Evolutionary conservation across 495 filamentous ascomycete species (phyloP), one percentile per base, ranked within the genome.

Genomic region (Aspergillus baeticus): DNA sequence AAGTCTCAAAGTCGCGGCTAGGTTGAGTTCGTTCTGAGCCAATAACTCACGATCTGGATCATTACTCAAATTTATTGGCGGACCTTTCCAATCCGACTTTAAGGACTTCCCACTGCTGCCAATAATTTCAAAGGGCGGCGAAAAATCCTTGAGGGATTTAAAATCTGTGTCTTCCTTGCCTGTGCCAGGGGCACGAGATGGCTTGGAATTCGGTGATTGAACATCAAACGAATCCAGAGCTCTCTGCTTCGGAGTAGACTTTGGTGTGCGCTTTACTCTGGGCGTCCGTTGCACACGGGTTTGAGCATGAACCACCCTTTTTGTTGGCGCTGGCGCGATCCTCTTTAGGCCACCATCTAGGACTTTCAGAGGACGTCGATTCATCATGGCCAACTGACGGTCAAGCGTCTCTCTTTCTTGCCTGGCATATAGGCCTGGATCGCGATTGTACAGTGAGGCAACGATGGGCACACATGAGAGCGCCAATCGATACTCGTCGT

Each of bases 121-220:
- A 17, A 95, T 81, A 10, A 86, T 85, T 22, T 79, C 70, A 48
- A 86, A 63, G 10, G 90, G 84, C 38, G 93, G 93, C n/a, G 85
- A 87, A 68, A 79, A 88, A 69, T 98, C 87, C 29, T 80, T 76
- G 21, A 97, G 77, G 34, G 87, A 76, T n/a, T 82, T 77, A 73
- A 90, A 98, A 69, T 96, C 87, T 66, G 86, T 89, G 67, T 96
- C 91, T 69, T 96, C 91, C 17, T 90, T 83, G 59, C 86, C 90
- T 33, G 81, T 78, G 22, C 73, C 80, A 34, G 78, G 64, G 21
- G 70, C 68, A 54, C 77, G 75, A 33, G 62, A 43, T 49, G 67
- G 63, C 56, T 80, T 77, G 37, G 63, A 70, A 56, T 65, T 73
- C 31, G 66, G 62, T 15, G 68, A 70, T 38, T 69, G 60, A 41